A percentile compares a stretch with the other conserved stretches of the same genome.
These are phyloP conservation scores for Geranium incanum DNA, from an alignment of 441 rosid species.

Conservation along the genomic window DNA sequence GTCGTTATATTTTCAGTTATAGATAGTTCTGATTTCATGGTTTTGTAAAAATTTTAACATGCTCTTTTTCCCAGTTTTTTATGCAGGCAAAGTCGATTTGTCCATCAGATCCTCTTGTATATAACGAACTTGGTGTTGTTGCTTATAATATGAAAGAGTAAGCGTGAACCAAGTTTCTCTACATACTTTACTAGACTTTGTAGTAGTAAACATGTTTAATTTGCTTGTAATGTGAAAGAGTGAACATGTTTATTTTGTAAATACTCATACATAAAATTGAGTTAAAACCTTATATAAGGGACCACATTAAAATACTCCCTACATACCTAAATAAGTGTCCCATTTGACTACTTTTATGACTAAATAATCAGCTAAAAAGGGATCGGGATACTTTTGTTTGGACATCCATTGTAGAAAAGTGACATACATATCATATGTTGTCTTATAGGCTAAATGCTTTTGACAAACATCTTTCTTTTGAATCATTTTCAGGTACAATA, in stretches of 20 bases:
- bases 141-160: conserved; percentile 92
- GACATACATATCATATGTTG: too few relatives aligned
- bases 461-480: conserved; percentile 18
- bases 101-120: conserved; percentile 86
- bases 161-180: conserved; percentile 18
- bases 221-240: too few relatives aligned
- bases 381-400: too few relatives aligned
- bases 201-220: too few relatives aligned
- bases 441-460: background rate
- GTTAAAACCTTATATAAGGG: background rate
- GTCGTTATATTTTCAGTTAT: too few relatives aligned
- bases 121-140: conserved; percentile 94
- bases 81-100: conserved; percentile 88
- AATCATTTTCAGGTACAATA: conserved; percentile 57
- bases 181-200: background rate
- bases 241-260: background rate
- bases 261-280: background rate
- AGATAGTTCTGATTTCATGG: too few relatives aligned
- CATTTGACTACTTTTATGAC: too few relatives aligned
- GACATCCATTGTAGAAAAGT: too few relatives aligned
- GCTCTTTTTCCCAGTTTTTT: conserved; percentile 49
- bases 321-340: too few relatives aligned
- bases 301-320: background rate
- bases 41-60: background rate
- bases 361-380: too few relatives aligned